Conservation (phyloP, 2,329 filamentous ascomycete genomes). For the Trichoderma aggressivum region DNA sequence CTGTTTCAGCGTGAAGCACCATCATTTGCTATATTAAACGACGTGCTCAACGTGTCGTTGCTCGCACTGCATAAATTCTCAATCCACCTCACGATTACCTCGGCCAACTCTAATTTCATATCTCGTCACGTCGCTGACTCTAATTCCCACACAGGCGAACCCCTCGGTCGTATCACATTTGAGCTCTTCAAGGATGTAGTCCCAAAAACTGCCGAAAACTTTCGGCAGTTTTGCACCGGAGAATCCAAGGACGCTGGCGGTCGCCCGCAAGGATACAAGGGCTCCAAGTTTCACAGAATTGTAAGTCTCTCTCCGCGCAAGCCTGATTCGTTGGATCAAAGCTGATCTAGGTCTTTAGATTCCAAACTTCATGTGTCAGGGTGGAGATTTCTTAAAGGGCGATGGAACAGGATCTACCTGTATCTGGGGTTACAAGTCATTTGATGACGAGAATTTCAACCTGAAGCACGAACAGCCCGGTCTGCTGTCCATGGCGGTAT, state of each 20-base stretch:
- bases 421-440: slow-evolving; percentile 82
- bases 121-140: not conserved
- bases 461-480: slow-evolving; percentile 76
- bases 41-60: not conserved
- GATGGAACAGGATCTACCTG: slow-evolving; percentile 85
- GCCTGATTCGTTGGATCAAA: not conserved
- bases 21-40: not conserved
- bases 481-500: slow-evolving; percentile 87
- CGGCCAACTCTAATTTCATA: not conserved
- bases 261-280: slow-evolving; percentile 88
- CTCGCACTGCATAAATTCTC: not conserved
- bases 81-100: not conserved
- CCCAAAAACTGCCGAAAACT: slow-evolving; percentile 91
- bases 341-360: slow-evolving; percentile 54
- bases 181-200: slow-evolving; percentile 84
- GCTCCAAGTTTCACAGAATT: slow-evolving; percentile 89
- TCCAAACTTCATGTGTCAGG: slow-evolving; percentile 95
- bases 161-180: slow-evolving; percentile 82
- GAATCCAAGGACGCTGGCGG: slow-evolving; percentile 78
- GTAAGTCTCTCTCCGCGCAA: slow-evolving; percentile 48
- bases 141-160: slow-evolving; percentile 60
- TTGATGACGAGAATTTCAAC: slow-evolving; percentile 86
- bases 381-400: slow-evolving; percentile 90
- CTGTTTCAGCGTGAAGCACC: not conserved
- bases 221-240: slow-evolving; percentile 94